phyloP scores from a whole-genome alignment of 495 filamentous ascomycete genomes.

The Daldinia concentrica region DNA sequence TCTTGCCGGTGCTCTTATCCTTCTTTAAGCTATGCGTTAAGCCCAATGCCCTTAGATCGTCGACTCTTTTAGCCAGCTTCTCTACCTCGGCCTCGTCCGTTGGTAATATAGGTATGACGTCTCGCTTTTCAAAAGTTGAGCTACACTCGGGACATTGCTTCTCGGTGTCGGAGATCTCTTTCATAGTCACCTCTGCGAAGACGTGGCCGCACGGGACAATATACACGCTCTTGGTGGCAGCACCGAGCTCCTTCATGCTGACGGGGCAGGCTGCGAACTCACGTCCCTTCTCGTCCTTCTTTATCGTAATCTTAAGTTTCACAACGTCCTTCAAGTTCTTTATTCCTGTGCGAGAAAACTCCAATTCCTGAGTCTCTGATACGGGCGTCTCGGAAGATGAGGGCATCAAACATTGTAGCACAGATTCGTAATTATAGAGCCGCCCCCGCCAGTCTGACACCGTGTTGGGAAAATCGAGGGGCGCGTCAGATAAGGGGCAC shows the following conservation, averaged over 20 bases:
- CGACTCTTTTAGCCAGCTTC: slow-evolving; percentile 68
- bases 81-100: slow-evolving; percentile 75
- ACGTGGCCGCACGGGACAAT: slow-evolving; percentile 96
- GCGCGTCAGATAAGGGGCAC: slow-evolving; percentile 84
- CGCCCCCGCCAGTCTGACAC: slow-evolving; percentile 87
- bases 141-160: slow-evolving; percentile 72
- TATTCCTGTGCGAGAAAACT: slow-evolving; percentile 72
- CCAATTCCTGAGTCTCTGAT: slow-evolving; percentile 56
- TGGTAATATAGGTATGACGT: slow-evolving; percentile 85
- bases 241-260: slow-evolving; percentile 85
- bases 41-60: slow-evolving; percentile 71
- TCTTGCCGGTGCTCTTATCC: slow-evolving; percentile 77
- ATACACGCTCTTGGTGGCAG: slow-evolving; percentile 83
- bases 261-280: slow-evolving; percentile 84
- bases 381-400: slow-evolving; percentile 59
- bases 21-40: slow-evolving; percentile 93
- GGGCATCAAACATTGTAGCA: slow-evolving; percentile 82
- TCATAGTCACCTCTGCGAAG: slow-evolving; percentile 84
- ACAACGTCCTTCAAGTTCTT: slow-evolving; percentile 87
- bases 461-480: slow-evolving; percentile 71
- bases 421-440: slow-evolving; percentile 94
- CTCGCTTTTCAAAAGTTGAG: slow-evolving; percentile 74
- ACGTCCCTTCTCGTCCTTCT: slow-evolving; percentile 55
- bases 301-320: slow-evolving; percentile 77
- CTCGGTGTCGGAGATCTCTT: slow-evolving; percentile 67